phyloP scores from a whole-genome alignment of 2,329 filamentous ascomycete genomes.

The Cylindrodendrum hubeiense region DNA sequence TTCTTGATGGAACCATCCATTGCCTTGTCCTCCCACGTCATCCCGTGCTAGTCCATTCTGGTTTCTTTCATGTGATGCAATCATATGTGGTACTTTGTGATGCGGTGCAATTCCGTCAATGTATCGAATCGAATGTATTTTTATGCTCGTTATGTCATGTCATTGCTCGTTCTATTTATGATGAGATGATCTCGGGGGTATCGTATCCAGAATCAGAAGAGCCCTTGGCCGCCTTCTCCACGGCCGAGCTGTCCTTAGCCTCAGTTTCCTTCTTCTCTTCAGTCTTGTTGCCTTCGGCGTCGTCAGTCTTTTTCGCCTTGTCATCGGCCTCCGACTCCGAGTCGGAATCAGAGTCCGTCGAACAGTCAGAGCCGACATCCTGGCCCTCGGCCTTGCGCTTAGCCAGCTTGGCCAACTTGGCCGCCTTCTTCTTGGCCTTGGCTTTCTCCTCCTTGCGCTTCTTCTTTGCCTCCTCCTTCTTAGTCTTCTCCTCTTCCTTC shows the following conservation, averaged over 20 bases:
- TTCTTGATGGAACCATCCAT: neutral
- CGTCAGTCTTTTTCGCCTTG: slow-evolving; percentile 32
- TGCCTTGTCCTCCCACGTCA: slow-evolving; percentile 23
- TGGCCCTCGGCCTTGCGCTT: slow-evolving; percentile 42
- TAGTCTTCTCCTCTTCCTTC: slow-evolving; percentile 35
- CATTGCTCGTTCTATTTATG: slow-evolving; percentile 22
- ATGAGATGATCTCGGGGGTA: slow-evolving; percentile 40
- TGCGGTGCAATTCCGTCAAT: neutral
- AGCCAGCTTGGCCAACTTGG: slow-evolving; percentile 38
- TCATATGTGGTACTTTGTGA: neutral
- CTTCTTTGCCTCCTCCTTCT: slow-evolving; percentile 46
- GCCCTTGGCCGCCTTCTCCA: slow-evolving; percentile 43
- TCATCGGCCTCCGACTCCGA: slow-evolving; percentile 39
- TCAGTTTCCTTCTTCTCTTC: slow-evolving; percentile 20
- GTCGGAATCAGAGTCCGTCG: slow-evolving; percentile 38
- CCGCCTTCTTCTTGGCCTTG: slow-evolving; percentile 40
- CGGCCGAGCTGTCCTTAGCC: slow-evolving; percentile 5
- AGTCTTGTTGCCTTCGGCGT: slow-evolving; percentile 14
- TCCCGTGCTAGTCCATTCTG: slow-evolving; percentile 9
- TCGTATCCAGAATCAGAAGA: slow-evolving; percentile 52
- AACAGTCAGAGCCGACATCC: slow-evolving; percentile 34
- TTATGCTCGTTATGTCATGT: slow-evolving; percentile 9
- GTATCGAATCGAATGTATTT: neutral
- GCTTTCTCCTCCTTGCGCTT: slow-evolving; percentile 43
- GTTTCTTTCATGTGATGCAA: slow-evolving; percentile 1